Percentiles rank a stretch among this genome's conserved stretches.
These are phyloP conservation scores for Eucalyptus marginata DNA, from an alignment of 345 rosid species.

Conservation along the genomic window DNA sequence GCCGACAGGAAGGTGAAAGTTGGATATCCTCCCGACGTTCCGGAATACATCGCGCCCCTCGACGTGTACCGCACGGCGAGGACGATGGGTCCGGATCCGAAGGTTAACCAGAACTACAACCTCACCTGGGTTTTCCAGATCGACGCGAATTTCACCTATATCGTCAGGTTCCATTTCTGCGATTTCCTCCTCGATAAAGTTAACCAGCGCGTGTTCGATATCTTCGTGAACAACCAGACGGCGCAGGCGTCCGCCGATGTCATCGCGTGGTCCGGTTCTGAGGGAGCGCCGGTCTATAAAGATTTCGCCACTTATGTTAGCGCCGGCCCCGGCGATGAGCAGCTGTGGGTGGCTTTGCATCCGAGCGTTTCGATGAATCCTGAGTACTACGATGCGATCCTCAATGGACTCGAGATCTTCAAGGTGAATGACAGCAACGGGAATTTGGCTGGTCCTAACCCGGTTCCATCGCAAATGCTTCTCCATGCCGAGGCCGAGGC, in stretches of 20 bases:
- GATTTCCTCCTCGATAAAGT: constrained; percentile 15
- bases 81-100: constrained; percentile 27
- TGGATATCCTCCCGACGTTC: neutral
- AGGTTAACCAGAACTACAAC: constrained; percentile 21
- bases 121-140: constrained; percentile 48
- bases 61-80: constrained; percentile 31
- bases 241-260: constrained; percentile 37
- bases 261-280: constrained; percentile 26
- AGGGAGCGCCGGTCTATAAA: constrained; percentile 27
- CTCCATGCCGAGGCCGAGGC: constrained; percentile 1
- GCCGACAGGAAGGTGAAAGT: neutral
- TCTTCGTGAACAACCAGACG: constrained; percentile 32
- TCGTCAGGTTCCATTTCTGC: constrained; percentile 51
- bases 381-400: constrained; percentile 20
- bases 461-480: constrained; percentile 28
- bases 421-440: constrained; percentile 22
- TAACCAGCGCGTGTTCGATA: constrained; percentile 39
- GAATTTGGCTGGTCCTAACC: constrained; percentile 44
- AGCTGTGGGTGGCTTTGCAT: constrained; percentile 33
- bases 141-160: constrained; percentile 42
- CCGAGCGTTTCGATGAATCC: constrained; percentile 20
- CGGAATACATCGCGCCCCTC: constrained; percentile 23
- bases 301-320: constrained; percentile 28
- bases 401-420: constrained; percentile 52
- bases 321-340: constrained; percentile 4